Conservation (phyloP, 2,329 filamentous ascomycete genomes). For the Aspergillus aculeatinus region DNA sequence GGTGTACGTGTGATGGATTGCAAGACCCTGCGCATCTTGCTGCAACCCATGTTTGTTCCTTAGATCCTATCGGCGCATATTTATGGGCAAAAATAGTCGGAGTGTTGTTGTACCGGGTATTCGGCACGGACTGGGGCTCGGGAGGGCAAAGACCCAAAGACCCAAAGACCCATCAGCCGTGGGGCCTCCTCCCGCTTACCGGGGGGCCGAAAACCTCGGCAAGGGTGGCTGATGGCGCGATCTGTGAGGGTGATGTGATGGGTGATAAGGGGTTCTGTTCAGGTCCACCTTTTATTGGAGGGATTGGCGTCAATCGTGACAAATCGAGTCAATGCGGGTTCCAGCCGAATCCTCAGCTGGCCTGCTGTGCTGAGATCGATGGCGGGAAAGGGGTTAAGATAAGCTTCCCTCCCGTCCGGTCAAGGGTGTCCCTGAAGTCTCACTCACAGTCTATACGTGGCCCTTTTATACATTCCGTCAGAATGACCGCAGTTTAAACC, state of each 20-base stretch:
- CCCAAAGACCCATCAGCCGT: neutral
- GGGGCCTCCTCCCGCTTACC: neutral
- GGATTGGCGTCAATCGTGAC: neutral
- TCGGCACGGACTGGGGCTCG: neutral
- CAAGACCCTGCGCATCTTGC: neutral
- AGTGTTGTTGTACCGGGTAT: neutral
- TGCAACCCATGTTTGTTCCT: neutral
- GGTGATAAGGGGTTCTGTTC: neutral
- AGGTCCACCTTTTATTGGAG: neutral
- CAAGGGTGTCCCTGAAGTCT: neutral
- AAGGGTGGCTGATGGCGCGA: neutral
- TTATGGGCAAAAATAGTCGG: no score
- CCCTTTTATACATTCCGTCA: neutral
- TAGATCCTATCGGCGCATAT: no score
- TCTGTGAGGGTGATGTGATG: neutral
- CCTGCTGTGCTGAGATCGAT: neutral
- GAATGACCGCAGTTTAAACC: neutral
- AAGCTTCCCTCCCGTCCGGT: neutral
- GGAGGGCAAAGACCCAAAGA: neutral
- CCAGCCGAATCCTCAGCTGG: no score
- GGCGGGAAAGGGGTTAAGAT: neutral
- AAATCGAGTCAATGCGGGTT: neutral
- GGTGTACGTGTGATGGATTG: neutral
- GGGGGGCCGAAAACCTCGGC: neutral
- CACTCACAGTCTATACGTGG: neutral